Evolutionary conservation across 352 stramenopile genomes (phyloP).

Genomic region (Pythium coloratum): DNA sequence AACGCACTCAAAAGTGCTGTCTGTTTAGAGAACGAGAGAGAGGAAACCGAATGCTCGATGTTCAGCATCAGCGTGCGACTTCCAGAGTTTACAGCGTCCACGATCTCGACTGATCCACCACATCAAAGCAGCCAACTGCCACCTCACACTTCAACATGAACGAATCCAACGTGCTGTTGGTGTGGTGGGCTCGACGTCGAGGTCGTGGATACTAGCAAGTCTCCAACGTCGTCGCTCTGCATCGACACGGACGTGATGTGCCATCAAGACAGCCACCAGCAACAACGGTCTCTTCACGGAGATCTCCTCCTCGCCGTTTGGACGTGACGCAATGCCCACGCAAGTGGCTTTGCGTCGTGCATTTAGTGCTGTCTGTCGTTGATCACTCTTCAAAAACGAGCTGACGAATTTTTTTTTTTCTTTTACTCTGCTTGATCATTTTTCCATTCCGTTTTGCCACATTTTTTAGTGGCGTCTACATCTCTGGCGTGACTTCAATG

Average conservation of each 20-base stretch:
- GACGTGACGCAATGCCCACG: not conserved
- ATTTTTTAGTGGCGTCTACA: conserved; percentile 11
- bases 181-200: not conserved
- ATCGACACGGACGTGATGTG: too few relatives aligned
- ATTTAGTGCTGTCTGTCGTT: not conserved
- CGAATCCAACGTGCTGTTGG: not conserved
- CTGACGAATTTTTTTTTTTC: not conserved
- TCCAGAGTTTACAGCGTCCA: not conserved
- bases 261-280: not conserved
- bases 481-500: conserved; percentile 54
- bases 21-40: too few relatives aligned
- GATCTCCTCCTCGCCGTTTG: not conserved
- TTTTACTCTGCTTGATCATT: conserved; percentile 23
- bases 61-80: too few relatives aligned
- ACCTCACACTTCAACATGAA: not conserved
- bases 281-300: not conserved
- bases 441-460: too few relatives aligned
- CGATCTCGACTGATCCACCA: not conserved
- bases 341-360: not conserved
- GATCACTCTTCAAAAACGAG: too few relatives aligned
- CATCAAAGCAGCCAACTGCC: not conserved
- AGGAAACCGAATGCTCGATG: too few relatives aligned
- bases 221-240: too few relatives aligned
- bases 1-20: too few relatives aligned
- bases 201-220: not conserved